These are phyloP conservation scores for Tolypocladium guangdongense DNA, from an alignment of 2,329 filamentous ascomycete species.

Conservation along the genomic window DNA sequence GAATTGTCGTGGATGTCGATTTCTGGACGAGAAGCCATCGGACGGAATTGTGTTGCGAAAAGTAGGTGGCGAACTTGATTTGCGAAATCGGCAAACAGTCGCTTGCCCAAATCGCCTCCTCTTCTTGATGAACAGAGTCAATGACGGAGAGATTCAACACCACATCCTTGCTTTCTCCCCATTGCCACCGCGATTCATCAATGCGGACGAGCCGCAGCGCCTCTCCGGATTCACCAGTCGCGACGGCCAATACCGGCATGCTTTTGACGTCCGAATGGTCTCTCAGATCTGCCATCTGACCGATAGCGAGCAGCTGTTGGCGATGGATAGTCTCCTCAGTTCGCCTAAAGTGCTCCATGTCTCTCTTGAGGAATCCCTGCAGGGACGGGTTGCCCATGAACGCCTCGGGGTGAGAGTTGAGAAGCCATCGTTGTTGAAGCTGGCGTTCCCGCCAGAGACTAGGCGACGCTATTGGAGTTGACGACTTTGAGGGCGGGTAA, in stretches of 20 bases:
- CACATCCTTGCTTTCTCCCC: slow-evolving; percentile 33
- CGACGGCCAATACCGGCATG: slow-evolving; percentile 32
- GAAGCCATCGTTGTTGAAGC: slow-evolving; percentile 37
- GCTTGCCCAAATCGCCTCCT: slow-evolving; percentile 41
- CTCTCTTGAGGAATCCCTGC: slow-evolving; percentile 23
- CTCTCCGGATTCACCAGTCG: slow-evolving; percentile 46
- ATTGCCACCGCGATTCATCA: slow-evolving; percentile 40
- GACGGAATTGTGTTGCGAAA: slow-evolving; percentile 22
- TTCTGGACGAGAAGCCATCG: slow-evolving; percentile 46
- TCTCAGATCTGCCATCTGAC: slow-evolving; percentile 37
- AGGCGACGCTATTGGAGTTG: slow-evolving; percentile 12
- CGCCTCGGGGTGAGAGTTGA: slow-evolving; percentile 39
- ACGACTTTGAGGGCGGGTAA: slow-evolving; percentile 20
- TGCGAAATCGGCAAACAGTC: slow-evolving; percentile 38
- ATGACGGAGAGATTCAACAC: slow-evolving; percentile 36
- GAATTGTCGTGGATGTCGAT: slow-evolving; percentile 36
- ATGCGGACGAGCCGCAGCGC: slow-evolving; percentile 44
- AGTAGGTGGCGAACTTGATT: slow-evolving; percentile 36
- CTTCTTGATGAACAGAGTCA: slow-evolving; percentile 30
- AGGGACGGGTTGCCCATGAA: slow-evolving; percentile 25
- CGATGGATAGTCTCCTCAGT: slow-evolving; percentile 13
- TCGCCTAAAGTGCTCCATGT: slow-evolving; percentile 18
- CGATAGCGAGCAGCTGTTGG: slow-evolving; percentile 39
- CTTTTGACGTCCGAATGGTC: slow-evolving; percentile 12
- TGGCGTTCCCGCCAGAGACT: slow-evolving; percentile 18